Conservation (phyloP, 1,139 yeast species). For the Magnusiomyces magnusii region DNA sequence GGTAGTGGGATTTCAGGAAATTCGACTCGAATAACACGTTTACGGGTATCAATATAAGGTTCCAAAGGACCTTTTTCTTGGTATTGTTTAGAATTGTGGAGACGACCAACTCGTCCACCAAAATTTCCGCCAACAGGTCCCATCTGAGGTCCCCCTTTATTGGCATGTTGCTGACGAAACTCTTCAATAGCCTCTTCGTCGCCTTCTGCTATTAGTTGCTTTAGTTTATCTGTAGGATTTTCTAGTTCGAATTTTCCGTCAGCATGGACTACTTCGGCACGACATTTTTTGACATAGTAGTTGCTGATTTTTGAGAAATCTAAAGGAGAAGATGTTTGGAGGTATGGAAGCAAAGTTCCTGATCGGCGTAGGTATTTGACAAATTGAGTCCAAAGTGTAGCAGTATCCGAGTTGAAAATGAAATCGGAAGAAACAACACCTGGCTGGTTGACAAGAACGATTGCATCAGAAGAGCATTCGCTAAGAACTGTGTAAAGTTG, state of each 20-base stretch:
- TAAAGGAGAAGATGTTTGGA: conserved; percentile 37
- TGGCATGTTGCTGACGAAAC: not conserved
- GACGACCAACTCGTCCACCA: conserved; percentile 25
- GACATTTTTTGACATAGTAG: not conserved
- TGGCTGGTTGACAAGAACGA: conserved; percentile 42
- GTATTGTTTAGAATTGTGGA: not conserved
- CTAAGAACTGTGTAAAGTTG: conserved; percentile 43
- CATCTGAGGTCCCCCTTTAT: conserved; percentile 20
- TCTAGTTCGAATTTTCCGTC: conserved; percentile 3
- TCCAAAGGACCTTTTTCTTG: conserved; percentile 23
- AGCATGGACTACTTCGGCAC: conserved; percentile 25
- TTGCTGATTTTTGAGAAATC: not conserved
- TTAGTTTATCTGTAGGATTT: not conserved
- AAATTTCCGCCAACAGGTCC: not conserved
- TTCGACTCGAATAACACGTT: conserved; percentile 49
- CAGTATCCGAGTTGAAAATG: conserved; percentile 13
- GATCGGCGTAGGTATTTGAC: conserved; percentile 49
- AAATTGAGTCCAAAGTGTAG: conserved; percentile 44
- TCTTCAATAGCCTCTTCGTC: not conserved
- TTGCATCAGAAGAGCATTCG: conserved; percentile 63
- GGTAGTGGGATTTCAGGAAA: conserved; percentile 14
- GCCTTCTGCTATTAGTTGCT: not conserved
- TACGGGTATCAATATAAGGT: conserved; percentile 1
- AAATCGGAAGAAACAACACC: conserved; percentile 58
- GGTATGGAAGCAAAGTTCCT: conserved; percentile 57